A percentile compares a stretch with the other conserved stretches of the same genome.
Evolutionary conservation across 371 early-diverging fungal species (phyloP).

Genomic region (Actinomortierella wolfii): DNA sequence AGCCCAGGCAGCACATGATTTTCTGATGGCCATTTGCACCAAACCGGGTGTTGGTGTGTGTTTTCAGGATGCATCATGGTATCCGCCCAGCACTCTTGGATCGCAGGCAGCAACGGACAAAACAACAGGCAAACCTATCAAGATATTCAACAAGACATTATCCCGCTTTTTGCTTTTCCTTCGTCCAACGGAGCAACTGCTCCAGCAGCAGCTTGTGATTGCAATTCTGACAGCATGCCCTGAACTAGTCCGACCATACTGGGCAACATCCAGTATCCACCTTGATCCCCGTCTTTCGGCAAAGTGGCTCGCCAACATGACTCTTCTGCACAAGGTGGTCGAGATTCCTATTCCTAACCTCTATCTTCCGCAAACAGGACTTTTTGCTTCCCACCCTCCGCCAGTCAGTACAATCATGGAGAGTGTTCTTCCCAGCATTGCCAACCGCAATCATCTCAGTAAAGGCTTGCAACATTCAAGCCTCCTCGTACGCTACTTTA

Average conservation of each 20-base stretch:
- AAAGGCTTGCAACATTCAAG: slow-evolving; percentile 75
- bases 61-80: slow-evolving; percentile 77
- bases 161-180: slow-evolving; percentile 63
- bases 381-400: slow-evolving; percentile 66
- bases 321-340: slow-evolving; percentile 71
- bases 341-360: slow-evolving; percentile 72
- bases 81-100: slow-evolving; percentile 53
- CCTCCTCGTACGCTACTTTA: slow-evolving; percentile 68
- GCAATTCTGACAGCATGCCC: slow-evolving; percentile 73
- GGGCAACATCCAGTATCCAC: slow-evolving; percentile 59
- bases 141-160: slow-evolving; percentile 64
- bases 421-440: slow-evolving; percentile 70
- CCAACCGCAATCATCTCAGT: slow-evolving; percentile 60
- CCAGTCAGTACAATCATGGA: slow-evolving; percentile 59
- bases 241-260: slow-evolving; percentile 79
- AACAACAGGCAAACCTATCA: slow-evolving; percentile 35
- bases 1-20: slow-evolving; percentile 70
- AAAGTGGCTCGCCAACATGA: slow-evolving; percentile 80
- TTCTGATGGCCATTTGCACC: slow-evolving; percentile 75
- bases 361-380: slow-evolving; percentile 51
- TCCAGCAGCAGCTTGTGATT: slow-evolving; percentile 71
- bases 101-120: slow-evolving; percentile 26
- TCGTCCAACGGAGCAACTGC: slow-evolving; percentile 68
- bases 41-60: slow-evolving; percentile 80
- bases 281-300: slow-evolving; percentile 81